These are phyloP conservation scores for Chaetomium tenue DNA, from an alignment of 495 filamentous ascomycete species.

Conservation along the genomic window DNA sequence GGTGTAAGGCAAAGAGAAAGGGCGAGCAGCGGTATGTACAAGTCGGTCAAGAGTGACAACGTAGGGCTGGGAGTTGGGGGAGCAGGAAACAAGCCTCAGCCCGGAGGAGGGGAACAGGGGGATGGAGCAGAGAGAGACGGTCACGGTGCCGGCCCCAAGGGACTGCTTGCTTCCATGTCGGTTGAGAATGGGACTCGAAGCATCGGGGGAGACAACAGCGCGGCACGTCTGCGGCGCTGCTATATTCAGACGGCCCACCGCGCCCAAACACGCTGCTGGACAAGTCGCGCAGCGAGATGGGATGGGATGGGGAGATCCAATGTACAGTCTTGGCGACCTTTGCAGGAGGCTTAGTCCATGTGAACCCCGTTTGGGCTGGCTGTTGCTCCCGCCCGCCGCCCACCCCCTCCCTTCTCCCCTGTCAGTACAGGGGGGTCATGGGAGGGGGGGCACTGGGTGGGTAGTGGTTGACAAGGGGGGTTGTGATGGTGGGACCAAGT, in stretches of 20 bases:
- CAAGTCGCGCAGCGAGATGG: conserved; percentile 30
- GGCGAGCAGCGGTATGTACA: conserved; percentile 4
- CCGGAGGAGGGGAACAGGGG: conserved; percentile 32
- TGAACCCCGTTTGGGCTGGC: conserved; percentile 8
- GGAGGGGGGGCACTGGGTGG: background rate
- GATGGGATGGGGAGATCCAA: conserved; percentile 29
- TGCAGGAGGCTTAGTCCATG: conserved; percentile 30
- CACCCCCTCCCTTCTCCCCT: conserved; percentile 18
- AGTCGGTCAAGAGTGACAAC: conserved; percentile 18
- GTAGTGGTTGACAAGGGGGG: background rate
- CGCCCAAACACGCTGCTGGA: conserved; percentile 18
- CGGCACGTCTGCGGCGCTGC: conserved; percentile 45
- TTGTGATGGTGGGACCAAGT: background rate
- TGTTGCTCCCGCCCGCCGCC: conserved; percentile 20
- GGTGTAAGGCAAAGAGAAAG: conserved; percentile 17
- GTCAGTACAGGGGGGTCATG: conserved; percentile 28
- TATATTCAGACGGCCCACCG: conserved; percentile 45
- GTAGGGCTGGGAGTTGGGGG: conserved; percentile 14
- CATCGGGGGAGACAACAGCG: conserved; percentile 27
- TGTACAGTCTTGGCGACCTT: conserved; percentile 27
- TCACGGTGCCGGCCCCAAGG: conserved; percentile 17
- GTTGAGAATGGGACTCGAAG: conserved; percentile 19
- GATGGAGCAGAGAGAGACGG: conserved; percentile 8
- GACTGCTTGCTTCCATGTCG: conserved; percentile 13
- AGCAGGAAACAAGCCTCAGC: conserved; percentile 26